phyloP scores from a whole-genome alignment of 306 rosid genomes.

The Gastrolobium villosum region DNA sequence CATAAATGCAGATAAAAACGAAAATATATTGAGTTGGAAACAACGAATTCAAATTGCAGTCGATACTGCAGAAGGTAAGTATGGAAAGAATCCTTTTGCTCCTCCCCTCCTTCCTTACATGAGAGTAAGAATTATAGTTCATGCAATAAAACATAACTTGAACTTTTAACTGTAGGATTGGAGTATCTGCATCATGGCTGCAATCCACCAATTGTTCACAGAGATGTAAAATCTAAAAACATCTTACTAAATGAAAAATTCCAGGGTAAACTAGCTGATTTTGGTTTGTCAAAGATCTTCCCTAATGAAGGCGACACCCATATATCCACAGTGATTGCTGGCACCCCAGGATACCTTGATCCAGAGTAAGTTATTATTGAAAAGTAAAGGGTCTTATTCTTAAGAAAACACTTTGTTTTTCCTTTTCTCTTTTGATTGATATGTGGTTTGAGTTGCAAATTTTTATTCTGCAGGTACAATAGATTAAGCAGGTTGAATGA shows the following conservation, averaged over 20 bases:
- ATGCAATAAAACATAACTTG: conserved; percentile 29
- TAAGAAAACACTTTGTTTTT: neutral
- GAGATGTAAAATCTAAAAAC: conserved; percentile 75
- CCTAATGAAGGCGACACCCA: conserved; percentile 55
- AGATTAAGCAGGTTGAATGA: conserved; percentile 42
- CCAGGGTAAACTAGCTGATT: conserved; percentile 69
- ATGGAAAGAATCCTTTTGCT: neutral
- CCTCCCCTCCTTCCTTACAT: neutral
- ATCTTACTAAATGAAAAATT: conserved; percentile 61
- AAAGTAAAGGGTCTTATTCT: neutral
- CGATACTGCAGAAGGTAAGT: conserved; percentile 71
- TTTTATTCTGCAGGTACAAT: conserved; percentile 48
- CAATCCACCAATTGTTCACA: conserved; percentile 69
- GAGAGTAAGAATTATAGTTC: neutral
- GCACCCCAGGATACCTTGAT: conserved; percentile 75
- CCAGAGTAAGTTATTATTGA: conserved; percentile 58
- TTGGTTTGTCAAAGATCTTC: conserved; percentile 68
- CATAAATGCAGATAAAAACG: conserved; percentile 53
- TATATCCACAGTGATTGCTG: conserved; percentile 57
- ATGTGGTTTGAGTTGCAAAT: neutral
- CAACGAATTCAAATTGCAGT: conserved; percentile 65
- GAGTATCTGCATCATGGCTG: conserved; percentile 72
- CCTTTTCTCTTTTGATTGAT: neutral
- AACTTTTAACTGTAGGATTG: conserved; percentile 53
- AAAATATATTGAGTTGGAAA: conserved; percentile 61